phyloP scores from a whole-genome alignment of 2,329 filamentous ascomycete genomes.

The Gremmenia infestans region DNA sequence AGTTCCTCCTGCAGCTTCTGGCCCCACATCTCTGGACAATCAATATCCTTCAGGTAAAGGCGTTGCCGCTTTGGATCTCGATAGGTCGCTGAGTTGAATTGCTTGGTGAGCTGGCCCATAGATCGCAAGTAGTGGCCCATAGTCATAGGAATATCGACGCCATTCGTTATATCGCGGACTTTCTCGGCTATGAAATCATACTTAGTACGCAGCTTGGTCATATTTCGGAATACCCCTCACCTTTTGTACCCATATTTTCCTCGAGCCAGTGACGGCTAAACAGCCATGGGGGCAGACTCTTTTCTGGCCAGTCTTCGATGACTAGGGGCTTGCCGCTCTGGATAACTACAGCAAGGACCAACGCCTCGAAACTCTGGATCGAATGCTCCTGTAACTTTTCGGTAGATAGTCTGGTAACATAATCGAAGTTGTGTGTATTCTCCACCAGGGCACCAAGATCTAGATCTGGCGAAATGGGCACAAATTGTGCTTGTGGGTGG shows the following conservation, averaged over 20 bases:
- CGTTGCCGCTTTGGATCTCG: conserved; percentile 76
- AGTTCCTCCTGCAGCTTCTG: conserved; percentile 73
- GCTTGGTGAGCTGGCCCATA: conserved; percentile 76
- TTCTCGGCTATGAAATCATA: conserved; percentile 60
- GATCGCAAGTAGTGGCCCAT: conserved; percentile 87
- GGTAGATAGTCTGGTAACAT: conserved; percentile 74
- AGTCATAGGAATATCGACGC: conserved; percentile 74
- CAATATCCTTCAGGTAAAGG: conserved; percentile 94
- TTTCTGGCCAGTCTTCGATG: conserved; percentile 76
- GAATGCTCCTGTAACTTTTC: conserved; percentile 74
- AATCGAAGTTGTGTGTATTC: conserved; percentile 76
- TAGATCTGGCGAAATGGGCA: conserved; percentile 82
- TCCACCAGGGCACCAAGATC: conserved; percentile 74
- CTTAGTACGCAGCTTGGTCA: conserved; percentile 3
- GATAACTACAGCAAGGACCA: conserved; percentile 81
- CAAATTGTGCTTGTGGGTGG: conserved; percentile 82
- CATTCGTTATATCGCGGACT: conserved; percentile 72
- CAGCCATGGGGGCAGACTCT: conserved; percentile 66
- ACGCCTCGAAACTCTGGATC: conserved; percentile 75
- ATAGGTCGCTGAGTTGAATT: conserved; percentile 72
- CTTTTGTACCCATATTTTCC: conserved; percentile 71
- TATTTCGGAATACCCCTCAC: conserved; percentile 40
- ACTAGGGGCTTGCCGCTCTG: conserved; percentile 82
- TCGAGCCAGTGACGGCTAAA: conserved; percentile 81
- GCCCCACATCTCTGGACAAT: conserved; percentile 85